phyloP scores from a whole-genome alignment of 208 protist genomes.

The Wallacemonas sp. region DNA sequence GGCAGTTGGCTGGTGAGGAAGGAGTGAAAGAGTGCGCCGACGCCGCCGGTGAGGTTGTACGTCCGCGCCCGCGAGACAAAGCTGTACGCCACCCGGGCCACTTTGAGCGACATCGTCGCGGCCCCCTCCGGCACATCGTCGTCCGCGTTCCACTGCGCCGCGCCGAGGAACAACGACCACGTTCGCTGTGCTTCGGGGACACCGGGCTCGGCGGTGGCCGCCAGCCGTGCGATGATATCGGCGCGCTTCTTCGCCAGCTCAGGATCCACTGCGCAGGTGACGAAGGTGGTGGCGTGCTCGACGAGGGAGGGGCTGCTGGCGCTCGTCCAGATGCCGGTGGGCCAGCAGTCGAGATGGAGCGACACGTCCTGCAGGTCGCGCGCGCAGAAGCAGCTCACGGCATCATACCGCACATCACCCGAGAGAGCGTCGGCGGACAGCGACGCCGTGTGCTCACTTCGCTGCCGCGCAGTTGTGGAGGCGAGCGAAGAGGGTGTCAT shows the following conservation, averaged over 20 bases:
- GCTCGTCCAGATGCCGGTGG: constrained; percentile 13
- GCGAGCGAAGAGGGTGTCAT: too few relatives aligned
- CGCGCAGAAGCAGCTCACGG: constrained; percentile 15
- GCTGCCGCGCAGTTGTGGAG: too few relatives aligned
- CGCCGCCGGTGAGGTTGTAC: constrained; percentile 41
- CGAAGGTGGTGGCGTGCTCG: constrained; percentile 31
- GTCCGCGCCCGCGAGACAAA: constrained; percentile 36
- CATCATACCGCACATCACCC: not conserved
- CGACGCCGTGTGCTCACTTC: too few relatives aligned
- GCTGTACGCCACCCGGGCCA: constrained; percentile 39
- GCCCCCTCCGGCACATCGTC: constrained; percentile 11
- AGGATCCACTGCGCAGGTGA: constrained; percentile 9
- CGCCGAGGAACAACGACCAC: constrained; percentile 38
- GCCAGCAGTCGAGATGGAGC: constrained; percentile 26
- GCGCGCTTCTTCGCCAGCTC: constrained; percentile 15
- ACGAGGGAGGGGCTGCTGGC: constrained; percentile 13
- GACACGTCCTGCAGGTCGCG: constrained; percentile 18
- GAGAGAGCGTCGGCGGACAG: not conserved
- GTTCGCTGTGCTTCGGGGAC: constrained; percentile 14
- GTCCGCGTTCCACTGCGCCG: constrained; percentile 41
- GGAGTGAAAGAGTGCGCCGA: constrained; percentile 43
- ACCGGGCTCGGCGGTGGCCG: not conserved
- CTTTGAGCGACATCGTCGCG: constrained; percentile 1
- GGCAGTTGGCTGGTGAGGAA: constrained; percentile 37
- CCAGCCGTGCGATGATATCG: not conserved